phyloP scores from a whole-genome alignment of 345 rosid genomes.

The Hibiscus mutabilis region DNA sequence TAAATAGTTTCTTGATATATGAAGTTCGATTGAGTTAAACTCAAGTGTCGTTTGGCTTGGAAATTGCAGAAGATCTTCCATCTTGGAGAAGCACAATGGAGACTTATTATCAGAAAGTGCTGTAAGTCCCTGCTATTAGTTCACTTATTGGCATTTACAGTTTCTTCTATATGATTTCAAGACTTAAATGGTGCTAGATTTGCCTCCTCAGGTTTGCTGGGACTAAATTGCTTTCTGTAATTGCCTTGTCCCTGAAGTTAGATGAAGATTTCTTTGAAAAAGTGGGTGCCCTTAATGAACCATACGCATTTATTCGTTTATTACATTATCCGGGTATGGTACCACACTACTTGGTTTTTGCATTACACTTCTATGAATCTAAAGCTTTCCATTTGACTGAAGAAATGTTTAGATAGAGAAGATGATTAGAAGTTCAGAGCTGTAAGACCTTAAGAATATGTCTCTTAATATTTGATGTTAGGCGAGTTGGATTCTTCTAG shows the following conservation, averaged over 20 bases:
- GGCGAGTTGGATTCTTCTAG: slow-evolving; percentile 27
- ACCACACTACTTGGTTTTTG: background rate
- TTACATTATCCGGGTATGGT: slow-evolving; percentile 66
- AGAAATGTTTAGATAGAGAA: background rate
- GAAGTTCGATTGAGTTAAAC: background rate
- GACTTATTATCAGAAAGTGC: slow-evolving; percentile 33
- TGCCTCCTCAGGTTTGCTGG: slow-evolving; percentile 48
- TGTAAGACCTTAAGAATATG: background rate
- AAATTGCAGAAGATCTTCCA: slow-evolving; percentile 54
- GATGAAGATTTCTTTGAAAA: slow-evolving; percentile 57
- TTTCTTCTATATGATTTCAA: background rate
- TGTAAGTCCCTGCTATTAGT: slow-evolving; percentile 30
- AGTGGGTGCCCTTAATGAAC: slow-evolving; percentile 49
- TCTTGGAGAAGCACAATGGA: slow-evolving; percentile 62
- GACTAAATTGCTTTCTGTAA: slow-evolving; percentile 40
- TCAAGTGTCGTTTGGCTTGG: background rate
- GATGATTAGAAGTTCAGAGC: background rate
- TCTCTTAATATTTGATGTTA: slow-evolving; percentile 22
- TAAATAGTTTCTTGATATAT: background rate
- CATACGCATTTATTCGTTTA: slow-evolving; percentile 44
- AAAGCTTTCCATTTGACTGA: background rate
- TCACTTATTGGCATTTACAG: background rate
- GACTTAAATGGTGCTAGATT: background rate
- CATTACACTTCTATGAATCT: background rate
- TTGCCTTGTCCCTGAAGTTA: slow-evolving; percentile 71